Base-by-base conservation (phyloP, 345 rosid genomes). In the Zanthoxylum bungeanum region DNA sequence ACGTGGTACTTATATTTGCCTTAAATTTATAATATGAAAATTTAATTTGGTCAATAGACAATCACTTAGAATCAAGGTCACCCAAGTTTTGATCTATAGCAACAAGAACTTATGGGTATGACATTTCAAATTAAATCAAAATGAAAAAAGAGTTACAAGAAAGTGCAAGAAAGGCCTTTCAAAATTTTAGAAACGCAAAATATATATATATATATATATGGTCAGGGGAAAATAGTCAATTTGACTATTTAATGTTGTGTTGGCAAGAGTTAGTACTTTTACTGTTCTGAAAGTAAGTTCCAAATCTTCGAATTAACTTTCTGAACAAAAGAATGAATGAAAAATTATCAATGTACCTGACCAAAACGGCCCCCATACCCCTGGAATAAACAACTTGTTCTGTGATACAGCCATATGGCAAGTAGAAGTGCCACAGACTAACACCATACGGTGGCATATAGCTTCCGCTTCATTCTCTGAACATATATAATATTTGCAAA, bases 361-460 rank as follows among this genome's bases (percentile, higher is more conserved):
- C 98, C 98, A 94, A 79, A 75, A 94, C 61, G 98, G 98, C 22
- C 98, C 98, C 98, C 98, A 94, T 14, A 94, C 97, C 19, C 98
- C 98, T 66, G 97, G 98, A 72, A 94, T 90, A 67, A 94, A 90
- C 69, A 94, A 84, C 84, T 90, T 94, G 80, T 83, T 85, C 68
- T 73, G 79, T 62, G 98, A 86, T 40, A 94, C 87, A 78, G 93
- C 98, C 98, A 94, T 94, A 78, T 94, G 98, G 78, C 97, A 94
- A 49, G 97, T 94, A 66, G 98, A 94, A 75, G 98, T 94, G 39
- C 98, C 98, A 66, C 98, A 94, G 34, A 90, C 95, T 73, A 94
- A 83, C 65, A 88, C 98, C 97, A 94, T 85, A 2, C 96, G 90
- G 63, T 74, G 80, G 76, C 96, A 84, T 71, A 92, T 85, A 60